Percentiles rank a stretch among this genome's conserved stretches.
phyloP scores from a whole-genome alignment of 768 basidiomycete species.

The Boletus patriciae region DNA sequence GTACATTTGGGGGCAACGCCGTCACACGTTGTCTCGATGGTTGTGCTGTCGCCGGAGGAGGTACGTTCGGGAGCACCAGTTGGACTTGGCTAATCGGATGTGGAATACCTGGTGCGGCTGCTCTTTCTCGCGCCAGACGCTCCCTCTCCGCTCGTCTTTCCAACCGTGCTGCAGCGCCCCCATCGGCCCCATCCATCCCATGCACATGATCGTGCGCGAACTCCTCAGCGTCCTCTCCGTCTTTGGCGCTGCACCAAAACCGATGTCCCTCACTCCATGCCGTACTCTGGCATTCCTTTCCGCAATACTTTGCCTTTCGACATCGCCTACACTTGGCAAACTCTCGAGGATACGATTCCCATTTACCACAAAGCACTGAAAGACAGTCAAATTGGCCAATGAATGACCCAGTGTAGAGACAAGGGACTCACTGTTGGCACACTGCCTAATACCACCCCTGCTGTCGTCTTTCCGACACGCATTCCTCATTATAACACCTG shows the following conservation, averaged over 20 bases:
- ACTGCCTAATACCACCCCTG: slow-evolving; percentile 91
- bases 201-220: slow-evolving; percentile 30
- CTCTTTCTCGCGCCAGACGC: slow-evolving; percentile 29
- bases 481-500: slow-evolving; percentile 99
- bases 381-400: slow-evolving; percentile 1
- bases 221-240: slow-evolving; percentile 45
- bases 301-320: slow-evolving; percentile 97
- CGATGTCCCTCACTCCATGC: slow-evolving; percentile 97
- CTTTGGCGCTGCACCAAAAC: slow-evolving; percentile 85
- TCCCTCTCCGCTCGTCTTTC: slow-evolving; percentile 43
- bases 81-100: slow-evolving; percentile 16
- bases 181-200: slow-evolving; percentile 12
- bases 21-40: slow-evolving; percentile 29
- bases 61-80: slow-evolving; percentile 10
- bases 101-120: slow-evolving; percentile 8
- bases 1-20: slow-evolving; percentile 29
- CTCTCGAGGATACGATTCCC: slow-evolving; percentile 91
- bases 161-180: slow-evolving; percentile 17
- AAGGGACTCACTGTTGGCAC: slow-evolving; percentile 81
- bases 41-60: slow-evolving; percentile 21
- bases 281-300: slow-evolving; percentile 93
- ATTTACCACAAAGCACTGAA: slow-evolving; percentile 88
- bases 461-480: slow-evolving; percentile 97
- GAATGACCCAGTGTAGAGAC: neutral
- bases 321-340: slow-evolving; percentile 97